Conservation (phyloP, 352 stramenopile species). For the Phytopythium oedochilum region DNA sequence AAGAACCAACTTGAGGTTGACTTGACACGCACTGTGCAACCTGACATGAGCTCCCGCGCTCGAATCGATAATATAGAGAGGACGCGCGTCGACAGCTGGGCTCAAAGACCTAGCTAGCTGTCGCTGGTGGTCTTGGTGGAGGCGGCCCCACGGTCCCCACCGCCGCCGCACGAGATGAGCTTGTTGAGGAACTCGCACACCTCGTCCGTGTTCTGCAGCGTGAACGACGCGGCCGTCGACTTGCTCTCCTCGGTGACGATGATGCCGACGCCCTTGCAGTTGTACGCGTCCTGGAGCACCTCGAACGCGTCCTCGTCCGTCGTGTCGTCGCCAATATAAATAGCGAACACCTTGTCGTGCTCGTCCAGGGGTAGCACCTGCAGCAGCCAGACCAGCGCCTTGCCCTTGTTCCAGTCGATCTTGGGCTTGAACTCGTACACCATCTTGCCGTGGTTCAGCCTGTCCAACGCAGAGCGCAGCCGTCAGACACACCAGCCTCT, state of each 20-base stretch:
- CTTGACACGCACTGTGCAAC: not conserved
- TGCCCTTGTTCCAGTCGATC: slow-evolving; percentile 92
- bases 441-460: slow-evolving; percentile 85
- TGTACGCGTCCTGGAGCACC: slow-evolving; percentile 48
- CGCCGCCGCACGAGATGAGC: slow-evolving; percentile 35
- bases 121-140: not conserved
- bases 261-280: slow-evolving; percentile 76
- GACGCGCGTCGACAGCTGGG: too few relatives aligned
- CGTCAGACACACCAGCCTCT: not conserved
- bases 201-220: slow-evolving; percentile 69
- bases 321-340: slow-evolving; percentile 91
- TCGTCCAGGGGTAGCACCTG: slow-evolving; percentile 67
- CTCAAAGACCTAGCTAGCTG: not conserved
- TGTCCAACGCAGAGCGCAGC: slow-evolving; percentile 8
- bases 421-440: slow-evolving; percentile 90
- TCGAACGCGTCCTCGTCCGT: slow-evolving; percentile 87
- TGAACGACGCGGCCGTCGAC: slow-evolving; percentile 66
- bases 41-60: too few relatives aligned
- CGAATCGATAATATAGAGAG: too few relatives aligned
- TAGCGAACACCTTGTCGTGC: slow-evolving; percentile 80
- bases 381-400: slow-evolving; percentile 84
- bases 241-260: slow-evolving; percentile 74
- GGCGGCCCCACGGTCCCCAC: not conserved
- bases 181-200: slow-evolving; percentile 73
- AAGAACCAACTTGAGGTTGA: not conserved